Percentiles rank a stretch among this genome's conserved stretches.
Evolutionary conservation across 1,139 yeast genomes (phyloP).

Genomic region (Pichia cactophila): DNA sequence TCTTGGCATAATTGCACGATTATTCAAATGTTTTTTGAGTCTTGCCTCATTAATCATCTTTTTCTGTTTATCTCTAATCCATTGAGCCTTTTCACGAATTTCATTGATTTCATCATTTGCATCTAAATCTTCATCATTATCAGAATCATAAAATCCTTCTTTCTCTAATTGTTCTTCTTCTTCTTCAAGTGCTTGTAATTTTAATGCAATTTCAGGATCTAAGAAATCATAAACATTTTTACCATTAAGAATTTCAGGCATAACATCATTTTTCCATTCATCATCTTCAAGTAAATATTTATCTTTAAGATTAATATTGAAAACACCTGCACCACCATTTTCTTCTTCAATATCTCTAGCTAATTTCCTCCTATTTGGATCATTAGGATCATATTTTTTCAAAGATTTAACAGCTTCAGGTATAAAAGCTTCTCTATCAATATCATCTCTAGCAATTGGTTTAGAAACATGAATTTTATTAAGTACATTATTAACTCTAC

Average conservation of each 20-base stretch:
- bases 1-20: slow-evolving; percentile 90
- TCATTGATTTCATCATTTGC: slow-evolving; percentile 60
- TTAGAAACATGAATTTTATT: slow-evolving; percentile 93
- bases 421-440: slow-evolving; percentile 68
- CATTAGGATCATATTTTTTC: slow-evolving; percentile 66
- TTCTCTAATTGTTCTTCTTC: slow-evolving; percentile 91
- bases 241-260: slow-evolving; percentile 97
- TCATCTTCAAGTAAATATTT: slow-evolving; percentile 88
- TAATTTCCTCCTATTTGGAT: slow-evolving; percentile 74
- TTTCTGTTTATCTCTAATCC: slow-evolving; percentile 96
- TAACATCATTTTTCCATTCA: slow-evolving; percentile 93
- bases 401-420: slow-evolving; percentile 63
- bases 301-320: slow-evolving; percentile 86
- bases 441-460: slow-evolving; percentile 84
- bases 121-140: slow-evolving; percentile 54
- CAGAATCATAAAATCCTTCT: slow-evolving; percentile 95
- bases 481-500: slow-evolving; percentile 80
- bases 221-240: slow-evolving; percentile 94
- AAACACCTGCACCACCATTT: slow-evolving; percentile 99
- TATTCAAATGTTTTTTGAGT: slow-evolving; percentile 78
- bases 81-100: slow-evolving; percentile 76
- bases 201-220: slow-evolving; percentile 91
- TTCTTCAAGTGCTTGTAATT: slow-evolving; percentile 89
- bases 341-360: slow-evolving; percentile 88
- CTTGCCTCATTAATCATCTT: slow-evolving; percentile 85